These are phyloP conservation scores for Coemansia sp. DNA, from an alignment of 192 early-diverging fungal genomes.

Conservation along the genomic window DNA sequence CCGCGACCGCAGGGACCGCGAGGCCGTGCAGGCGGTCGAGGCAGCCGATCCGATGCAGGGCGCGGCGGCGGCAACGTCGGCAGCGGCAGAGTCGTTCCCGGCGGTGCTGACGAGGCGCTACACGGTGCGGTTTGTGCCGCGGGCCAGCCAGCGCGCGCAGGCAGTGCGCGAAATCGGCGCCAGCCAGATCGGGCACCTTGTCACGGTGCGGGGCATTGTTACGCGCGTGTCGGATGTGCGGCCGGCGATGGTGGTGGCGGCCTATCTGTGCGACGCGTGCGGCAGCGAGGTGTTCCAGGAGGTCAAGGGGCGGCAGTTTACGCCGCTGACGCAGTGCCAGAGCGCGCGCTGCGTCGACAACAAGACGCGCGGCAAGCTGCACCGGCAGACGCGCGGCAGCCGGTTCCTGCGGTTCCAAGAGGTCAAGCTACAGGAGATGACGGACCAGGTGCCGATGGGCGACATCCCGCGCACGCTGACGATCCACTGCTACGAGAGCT, in stretches of 20 bases:
- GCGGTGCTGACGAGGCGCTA: slow-evolving; percentile 81
- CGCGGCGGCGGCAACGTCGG: slow-evolving; percentile 26
- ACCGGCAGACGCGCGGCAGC: slow-evolving; percentile 86
- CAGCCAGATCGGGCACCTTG: slow-evolving; percentile 74
- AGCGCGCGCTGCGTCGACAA: slow-evolving; percentile 78
- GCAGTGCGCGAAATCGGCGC: slow-evolving; percentile 88
- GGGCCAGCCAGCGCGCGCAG: slow-evolving; percentile 56
- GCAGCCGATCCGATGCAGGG: slow-evolving; percentile 4
- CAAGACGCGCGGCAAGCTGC: slow-evolving; percentile 74
- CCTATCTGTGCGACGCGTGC: slow-evolving; percentile 90
- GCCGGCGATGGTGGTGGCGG: slow-evolving; percentile 82
- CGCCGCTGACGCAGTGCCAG: slow-evolving; percentile 78
- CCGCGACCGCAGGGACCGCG: slow-evolving; percentile 56
- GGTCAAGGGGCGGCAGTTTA: slow-evolving; percentile 70
- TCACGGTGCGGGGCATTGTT: slow-evolving; percentile 87
- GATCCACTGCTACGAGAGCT: slow-evolving; percentile 79
- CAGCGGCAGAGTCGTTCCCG: slow-evolving; percentile 63
- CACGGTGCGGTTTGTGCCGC: slow-evolving; percentile 78
- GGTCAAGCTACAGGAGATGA: slow-evolving; percentile 92
- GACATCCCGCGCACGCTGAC: slow-evolving; percentile 96
- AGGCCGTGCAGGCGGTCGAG: slow-evolving; percentile 13
- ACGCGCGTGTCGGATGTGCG: slow-evolving; percentile 93
- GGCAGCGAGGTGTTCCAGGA: slow-evolving; percentile 96
- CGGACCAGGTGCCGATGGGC: slow-evolving; percentile 98
- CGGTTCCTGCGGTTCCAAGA: slow-evolving; percentile 96